Percentiles rank a stretch among this genome's conserved stretches.
These are phyloP conservation scores for Rosa lucieae DNA, from an alignment of 306 rosid species.

Conservation along the genomic window DNA sequence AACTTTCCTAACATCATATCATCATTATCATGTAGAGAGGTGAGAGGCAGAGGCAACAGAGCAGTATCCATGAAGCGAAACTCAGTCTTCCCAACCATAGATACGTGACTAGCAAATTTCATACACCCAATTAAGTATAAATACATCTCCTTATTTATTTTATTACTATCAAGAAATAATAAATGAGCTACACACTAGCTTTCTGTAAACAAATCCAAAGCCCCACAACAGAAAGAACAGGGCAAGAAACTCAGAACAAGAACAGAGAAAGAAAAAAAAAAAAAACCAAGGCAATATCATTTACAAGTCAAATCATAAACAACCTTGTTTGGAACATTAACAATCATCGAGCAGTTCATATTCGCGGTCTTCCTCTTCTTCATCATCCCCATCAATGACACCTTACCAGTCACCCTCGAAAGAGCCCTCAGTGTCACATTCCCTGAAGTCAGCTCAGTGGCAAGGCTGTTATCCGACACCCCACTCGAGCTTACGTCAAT, in stretches of 20 bases:
- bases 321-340: neutral
- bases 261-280: neutral
- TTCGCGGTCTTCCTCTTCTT: conserved; percentile 31
- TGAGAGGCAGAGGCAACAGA: neutral
- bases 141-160: neutral
- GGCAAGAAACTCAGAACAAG: neutral
- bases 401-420: conserved; percentile 24
- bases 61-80: neutral
- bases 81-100: too few relatives aligned
- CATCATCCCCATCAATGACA: conserved; percentile 21
- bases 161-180: neutral
- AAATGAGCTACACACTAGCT: conserved; percentile 3
- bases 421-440: conserved; percentile 11
- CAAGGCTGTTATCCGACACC: neutral
- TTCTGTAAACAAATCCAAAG: neutral
- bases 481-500: conserved; percentile 5
- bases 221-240: neutral
- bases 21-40: too few relatives aligned
- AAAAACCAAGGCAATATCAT: neutral
- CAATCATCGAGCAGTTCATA: conserved; percentile 29
- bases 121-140: neutral
- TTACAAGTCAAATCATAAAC: conserved; percentile 20
- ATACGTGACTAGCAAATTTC: neutral
- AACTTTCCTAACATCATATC: too few relatives aligned
- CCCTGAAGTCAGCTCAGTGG: neutral